A percentile compares a stretch with the other conserved stretches of the same genome.
Evolutionary conservation across 768 basidiomycete species (phyloP).

Genomic region (Russula griseocarnosa): DNA sequence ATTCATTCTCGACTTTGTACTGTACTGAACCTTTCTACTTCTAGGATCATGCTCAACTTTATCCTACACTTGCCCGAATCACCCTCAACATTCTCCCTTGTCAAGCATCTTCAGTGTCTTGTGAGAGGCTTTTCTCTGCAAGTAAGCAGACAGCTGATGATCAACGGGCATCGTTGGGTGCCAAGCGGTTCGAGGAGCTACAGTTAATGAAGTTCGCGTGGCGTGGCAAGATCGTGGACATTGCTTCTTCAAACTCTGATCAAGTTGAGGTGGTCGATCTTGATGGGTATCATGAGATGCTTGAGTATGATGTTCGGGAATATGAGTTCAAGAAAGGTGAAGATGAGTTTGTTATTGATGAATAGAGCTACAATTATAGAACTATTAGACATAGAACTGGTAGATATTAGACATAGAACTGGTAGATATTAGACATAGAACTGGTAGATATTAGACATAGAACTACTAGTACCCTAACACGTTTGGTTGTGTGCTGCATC

Average conservation of each 20-base stretch:
- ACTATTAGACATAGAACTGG: no score
- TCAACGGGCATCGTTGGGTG: not conserved
- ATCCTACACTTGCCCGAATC: conserved; percentile 20
- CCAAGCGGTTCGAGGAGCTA: conserved; percentile 13
- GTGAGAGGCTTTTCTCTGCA: conserved; percentile 26
- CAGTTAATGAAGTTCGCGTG: not conserved
- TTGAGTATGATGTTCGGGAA: not conserved
- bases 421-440: no score
- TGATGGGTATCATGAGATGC: not conserved
- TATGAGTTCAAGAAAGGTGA: no score
- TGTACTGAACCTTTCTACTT: not conserved
- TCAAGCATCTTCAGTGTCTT: conserved; percentile 25
- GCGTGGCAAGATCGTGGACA: not conserved
- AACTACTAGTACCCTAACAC: no score
- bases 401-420: no score
- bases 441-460: no score
- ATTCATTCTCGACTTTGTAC: not conserved
- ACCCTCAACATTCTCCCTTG: conserved; percentile 18
- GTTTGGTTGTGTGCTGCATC: no score
- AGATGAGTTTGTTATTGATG: no score
- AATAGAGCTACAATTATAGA: no score
- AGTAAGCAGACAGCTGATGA: conserved; percentile 12
- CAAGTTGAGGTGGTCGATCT: not conserved
- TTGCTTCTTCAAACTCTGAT: not conserved
- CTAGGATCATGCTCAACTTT: not conserved